phyloP scores from a whole-genome alignment of 2,329 filamentous ascomycete species.

The Exophiala spinifera region DNA sequence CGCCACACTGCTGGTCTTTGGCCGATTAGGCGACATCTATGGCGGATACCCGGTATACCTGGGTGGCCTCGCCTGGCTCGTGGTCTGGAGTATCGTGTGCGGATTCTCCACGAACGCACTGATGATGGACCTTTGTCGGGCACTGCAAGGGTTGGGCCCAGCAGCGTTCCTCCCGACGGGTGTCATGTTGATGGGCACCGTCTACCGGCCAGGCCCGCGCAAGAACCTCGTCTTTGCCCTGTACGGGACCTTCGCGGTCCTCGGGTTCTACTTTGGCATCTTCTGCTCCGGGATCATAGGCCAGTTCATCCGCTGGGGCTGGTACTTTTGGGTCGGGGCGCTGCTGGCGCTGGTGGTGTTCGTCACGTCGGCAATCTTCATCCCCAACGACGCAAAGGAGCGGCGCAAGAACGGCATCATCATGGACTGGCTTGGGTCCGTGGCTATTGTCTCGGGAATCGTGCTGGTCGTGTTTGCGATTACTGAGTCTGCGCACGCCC shows the following conservation, averaged over 20 bases:
- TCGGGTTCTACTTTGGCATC: slow-evolving; percentile 56
- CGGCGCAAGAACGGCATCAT: slow-evolving; percentile 40
- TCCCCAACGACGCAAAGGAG: slow-evolving; percentile 48
- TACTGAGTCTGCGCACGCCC: slow-evolving; percentile 68
- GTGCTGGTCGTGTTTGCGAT: slow-evolving; percentile 72
- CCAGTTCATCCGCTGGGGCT: slow-evolving; percentile 57
- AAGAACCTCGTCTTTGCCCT: slow-evolving; percentile 66
- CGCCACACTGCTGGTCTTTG: slow-evolving; percentile 53
- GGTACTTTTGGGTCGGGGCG: slow-evolving; percentile 67
- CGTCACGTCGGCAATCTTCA: slow-evolving; percentile 45
- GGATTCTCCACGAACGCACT: slow-evolving; percentile 66
- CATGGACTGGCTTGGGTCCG: slow-evolving; percentile 69
- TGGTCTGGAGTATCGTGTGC: slow-evolving; percentile 65
- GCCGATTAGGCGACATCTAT: slow-evolving; percentile 57
- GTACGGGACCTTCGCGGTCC: slow-evolving; percentile 52
- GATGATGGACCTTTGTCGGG: slow-evolving; percentile 72
- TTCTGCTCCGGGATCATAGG: slow-evolving; percentile 61
- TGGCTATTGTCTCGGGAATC: slow-evolving; percentile 61
- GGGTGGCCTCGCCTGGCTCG: slow-evolving; percentile 61
- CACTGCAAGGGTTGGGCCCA: slow-evolving; percentile 69
- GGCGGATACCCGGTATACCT: slow-evolving; percentile 65
- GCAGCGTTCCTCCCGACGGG: slow-evolving; percentile 69
- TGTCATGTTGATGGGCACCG: slow-evolving; percentile 63
- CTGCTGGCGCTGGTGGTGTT: slow-evolving; percentile 50
- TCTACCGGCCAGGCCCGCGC: slow-evolving; percentile 64